Evolutionary conservation across 805 yeast species (phyloP).

Genomic region (Candida maris): DNA sequence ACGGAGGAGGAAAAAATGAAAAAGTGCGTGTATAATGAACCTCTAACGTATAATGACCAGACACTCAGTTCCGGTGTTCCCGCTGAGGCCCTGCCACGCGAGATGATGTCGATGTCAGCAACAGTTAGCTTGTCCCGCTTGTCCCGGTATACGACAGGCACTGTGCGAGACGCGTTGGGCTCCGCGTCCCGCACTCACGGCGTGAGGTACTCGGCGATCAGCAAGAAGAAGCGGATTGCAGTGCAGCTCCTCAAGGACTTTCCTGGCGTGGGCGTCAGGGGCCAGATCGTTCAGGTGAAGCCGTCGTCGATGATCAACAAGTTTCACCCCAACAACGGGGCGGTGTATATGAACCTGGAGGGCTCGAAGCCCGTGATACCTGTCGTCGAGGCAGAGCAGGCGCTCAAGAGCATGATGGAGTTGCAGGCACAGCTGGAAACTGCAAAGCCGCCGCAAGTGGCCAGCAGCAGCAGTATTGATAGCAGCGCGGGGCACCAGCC

Average conservation of each 20-base stretch:
- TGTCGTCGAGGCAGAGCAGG: conserved; percentile 24
- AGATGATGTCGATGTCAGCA: too few species aligned
- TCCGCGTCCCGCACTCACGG: conserved; percentile 16
- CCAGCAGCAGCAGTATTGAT: not conserved
- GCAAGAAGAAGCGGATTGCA: conserved; percentile 53
- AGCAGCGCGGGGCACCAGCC: conserved; percentile 3
- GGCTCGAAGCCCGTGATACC: conserved; percentile 32
- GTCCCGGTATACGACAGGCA: too few species aligned
- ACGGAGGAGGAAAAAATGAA: too few species aligned
- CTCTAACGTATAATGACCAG: too few species aligned
- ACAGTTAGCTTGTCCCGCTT: too few species aligned
- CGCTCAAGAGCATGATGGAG: not conserved
- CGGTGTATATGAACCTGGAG: conserved; percentile 53
- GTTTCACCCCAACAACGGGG: conserved; percentile 69
- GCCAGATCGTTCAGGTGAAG: conserved; percentile 70
- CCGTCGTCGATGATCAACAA: conserved; percentile 82
- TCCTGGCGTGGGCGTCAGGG: conserved; percentile 59
- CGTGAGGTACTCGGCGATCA: conserved; percentile 43
- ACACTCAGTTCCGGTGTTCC: too few species aligned
- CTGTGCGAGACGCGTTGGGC: not conserved
- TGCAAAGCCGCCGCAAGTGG: not conserved
- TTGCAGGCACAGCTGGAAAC: not conserved
- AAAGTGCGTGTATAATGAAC: too few species aligned
- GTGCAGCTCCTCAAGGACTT: conserved; percentile 76
- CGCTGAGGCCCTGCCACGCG: too few species aligned